Base-by-base conservation (phyloP, 192 early-diverging fungal species). In the Martensiomyces pterosporus region DNA sequence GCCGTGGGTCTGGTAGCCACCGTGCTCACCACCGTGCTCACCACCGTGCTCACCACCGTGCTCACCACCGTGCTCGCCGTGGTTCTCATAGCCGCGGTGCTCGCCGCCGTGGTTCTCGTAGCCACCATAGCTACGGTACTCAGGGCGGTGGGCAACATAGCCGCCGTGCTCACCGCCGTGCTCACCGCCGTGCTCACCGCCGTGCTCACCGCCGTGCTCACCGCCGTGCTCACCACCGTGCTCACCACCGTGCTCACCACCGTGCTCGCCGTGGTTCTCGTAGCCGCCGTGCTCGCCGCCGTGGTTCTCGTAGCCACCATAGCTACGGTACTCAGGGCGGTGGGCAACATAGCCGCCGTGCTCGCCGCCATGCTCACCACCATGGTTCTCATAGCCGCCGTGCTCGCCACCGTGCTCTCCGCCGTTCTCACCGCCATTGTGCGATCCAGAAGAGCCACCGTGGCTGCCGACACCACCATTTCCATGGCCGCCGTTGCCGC, bases 341-440 rank as follows among this genome's bases (percentile, higher is more conserved):
- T 32, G 29, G 29, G 29, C 29, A 5, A 32, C 29, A 32, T 32
- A 32, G 29, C 29, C 29, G 12, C 15, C 39, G 19, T 43, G 39
- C 51, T 3, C 51, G 22, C 29, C 24, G 12, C 52, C 52, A 24
- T 40, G 24, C 45, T 37, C 46, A 23, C 26, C 24, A 12, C 55
- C 55, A 17, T 33, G 45, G 24, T 47, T 15, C 22, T 40, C 51
- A 21, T 43, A 26, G 18, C 41, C 47, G 14, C 26, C 24, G 16
- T 60, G 42, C 46, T 40, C 48, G 26, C 18, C 29, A 29, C 39
- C 48, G 24, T 43, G 42, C n/a, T 24, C 52, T 13, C 23, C 36
- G 46, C 19, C 25, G 26, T 42, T 48, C 46, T 55, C 39, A 17
- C 53, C 43, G 18, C 53, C 32, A 26, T 52, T 32, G 29, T 52